phyloP scores from a whole-genome alignment of 805 yeast species.

The Spathaspora arborariae region DNA sequence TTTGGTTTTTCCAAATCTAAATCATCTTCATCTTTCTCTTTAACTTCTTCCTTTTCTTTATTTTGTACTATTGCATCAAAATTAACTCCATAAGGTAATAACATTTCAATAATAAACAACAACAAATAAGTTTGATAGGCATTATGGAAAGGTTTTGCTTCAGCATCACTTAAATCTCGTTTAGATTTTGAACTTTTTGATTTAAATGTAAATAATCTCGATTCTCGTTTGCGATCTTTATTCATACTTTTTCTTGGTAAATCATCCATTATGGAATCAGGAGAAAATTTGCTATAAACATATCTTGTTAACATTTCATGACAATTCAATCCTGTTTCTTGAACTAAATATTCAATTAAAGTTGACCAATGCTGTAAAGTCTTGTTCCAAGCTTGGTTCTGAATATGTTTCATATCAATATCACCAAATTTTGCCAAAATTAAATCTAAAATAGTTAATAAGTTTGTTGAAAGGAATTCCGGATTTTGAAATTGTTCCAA shows the following conservation, averaged over 20 bases:
- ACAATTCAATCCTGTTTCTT: constrained; percentile 34
- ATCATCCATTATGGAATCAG: background rate
- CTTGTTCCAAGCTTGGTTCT: constrained; percentile 30
- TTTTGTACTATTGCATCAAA: constrained; percentile 14
- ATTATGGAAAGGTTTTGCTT: constrained; percentile 29
- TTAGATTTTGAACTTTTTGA: constrained; percentile 15
- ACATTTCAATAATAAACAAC: constrained; percentile 24
- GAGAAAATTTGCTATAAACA: constrained; percentile 24
- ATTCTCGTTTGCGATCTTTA: constrained; percentile 17
- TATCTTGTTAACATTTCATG: constrained; percentile 35
- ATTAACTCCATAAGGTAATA: constrained; percentile 35
- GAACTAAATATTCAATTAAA: constrained; percentile 26
- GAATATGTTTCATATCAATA: constrained; percentile 21
- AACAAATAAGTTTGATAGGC: constrained; percentile 31
- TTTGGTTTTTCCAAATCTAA: constrained; percentile 10
- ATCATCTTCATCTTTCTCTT: constrained; percentile 17
- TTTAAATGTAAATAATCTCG: constrained; percentile 23
- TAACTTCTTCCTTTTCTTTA: background rate
- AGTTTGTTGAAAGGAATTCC: constrained; percentile 28
- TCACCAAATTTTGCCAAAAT: constrained; percentile 27
- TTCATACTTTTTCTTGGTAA: constrained; percentile 8
- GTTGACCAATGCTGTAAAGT: constrained; percentile 25
- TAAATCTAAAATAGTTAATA: constrained; percentile 24
- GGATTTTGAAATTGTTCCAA: constrained; percentile 37
- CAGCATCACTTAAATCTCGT: constrained; percentile 14